Evolutionary conservation across 257 asterid genomes (phyloP), one percentile per base, ranked within the genome.

Genomic region (Fraxinus quadrangulata): DNA sequence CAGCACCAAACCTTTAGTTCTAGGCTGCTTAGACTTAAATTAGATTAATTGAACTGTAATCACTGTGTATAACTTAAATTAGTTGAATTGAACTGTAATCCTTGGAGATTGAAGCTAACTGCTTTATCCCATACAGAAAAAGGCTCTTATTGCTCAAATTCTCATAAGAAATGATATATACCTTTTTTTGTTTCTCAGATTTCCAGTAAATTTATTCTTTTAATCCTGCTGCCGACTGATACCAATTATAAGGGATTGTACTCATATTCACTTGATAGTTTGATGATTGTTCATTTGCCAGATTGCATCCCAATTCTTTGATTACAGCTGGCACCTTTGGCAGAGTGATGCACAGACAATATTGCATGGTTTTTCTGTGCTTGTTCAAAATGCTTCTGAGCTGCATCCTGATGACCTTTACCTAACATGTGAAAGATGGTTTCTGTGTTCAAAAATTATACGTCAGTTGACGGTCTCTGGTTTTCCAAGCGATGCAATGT

Each of bases 271-370:
- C 77, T 76, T 77, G 83, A 69, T 77, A 23, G 84, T 79, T 83
- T 75, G 68, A 71, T 82, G 75, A 73, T 81, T 86, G 74, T 77
- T 83, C 84, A 78, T 89, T 86, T 89, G 88, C 91, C 99, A 96
- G 99, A 92, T 96, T 83, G 90, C 97, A 37, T 85, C 90, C 75
- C 94, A 92, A 81, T 93, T 93, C 86, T 96, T 96, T 85, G 99
- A 96, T 80, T 96, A 87, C 86, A 85, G 97, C 91, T 96, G 99
- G 99, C 91, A 89, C 86, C 97, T 93, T 77, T 96, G 99, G 99
- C 97, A 92, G 95, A 86, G 84, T 78, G 98, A 96, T 77, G 79
- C 87, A 80, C 97, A 89, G 87, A 86, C 89, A 75, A 88, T 96
- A 82, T 86, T 93, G 81, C 94, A 88, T 81, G 94, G 92, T 75